Evolutionary conservation across 225 moss, liverwort and hornwort species (phyloP).

Genomic region (Physcomitrellopsis africana): DNA sequence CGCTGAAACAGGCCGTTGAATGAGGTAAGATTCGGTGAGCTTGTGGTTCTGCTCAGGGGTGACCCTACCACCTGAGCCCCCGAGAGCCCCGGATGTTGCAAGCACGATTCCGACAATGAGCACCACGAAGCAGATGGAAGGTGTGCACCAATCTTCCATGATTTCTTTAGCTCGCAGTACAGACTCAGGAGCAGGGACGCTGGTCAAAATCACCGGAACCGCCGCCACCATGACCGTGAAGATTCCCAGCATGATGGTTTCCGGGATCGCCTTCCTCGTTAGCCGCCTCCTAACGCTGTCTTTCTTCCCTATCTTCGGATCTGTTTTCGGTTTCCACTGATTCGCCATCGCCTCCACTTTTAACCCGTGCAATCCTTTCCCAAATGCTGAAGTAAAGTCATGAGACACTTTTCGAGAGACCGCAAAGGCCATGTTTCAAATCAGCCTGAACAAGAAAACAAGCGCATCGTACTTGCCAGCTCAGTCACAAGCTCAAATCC

Average conservation of each 20-base stretch:
- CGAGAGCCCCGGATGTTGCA: conserved; percentile 43
- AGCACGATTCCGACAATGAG: conserved; percentile 51
- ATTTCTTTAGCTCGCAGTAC: conserved; percentile 39
- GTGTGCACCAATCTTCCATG: conserved; percentile 60
- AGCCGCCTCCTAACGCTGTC: neutral
- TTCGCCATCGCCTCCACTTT: conserved; percentile 38
- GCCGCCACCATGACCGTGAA: conserved; percentile 37
- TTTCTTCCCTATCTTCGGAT: conserved; percentile 11
- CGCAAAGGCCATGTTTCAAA: conserved; percentile 44
- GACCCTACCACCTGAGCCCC: conserved; percentile 27
- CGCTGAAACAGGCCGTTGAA: conserved; percentile 42
- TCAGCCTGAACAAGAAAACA: neutral
- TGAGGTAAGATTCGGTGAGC: conserved; percentile 39
- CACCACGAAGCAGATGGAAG: conserved; percentile 53
- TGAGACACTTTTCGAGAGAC: conserved; percentile 41
- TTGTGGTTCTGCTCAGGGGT: conserved; percentile 44
- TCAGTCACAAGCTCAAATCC: no score
- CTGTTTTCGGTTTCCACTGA: conserved; percentile 3
- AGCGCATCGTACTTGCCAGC: no score
- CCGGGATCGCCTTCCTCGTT: conserved; percentile 33
- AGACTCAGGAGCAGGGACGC: conserved; percentile 50
- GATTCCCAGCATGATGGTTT: conserved; percentile 40
- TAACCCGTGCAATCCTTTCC: conserved; percentile 44
- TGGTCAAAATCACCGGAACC: conserved; percentile 41
- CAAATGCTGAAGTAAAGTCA: conserved; percentile 34